Conservation (phyloP, 2,329 filamentous ascomycete genomes). For the Fusarium proliferatum region DNA sequence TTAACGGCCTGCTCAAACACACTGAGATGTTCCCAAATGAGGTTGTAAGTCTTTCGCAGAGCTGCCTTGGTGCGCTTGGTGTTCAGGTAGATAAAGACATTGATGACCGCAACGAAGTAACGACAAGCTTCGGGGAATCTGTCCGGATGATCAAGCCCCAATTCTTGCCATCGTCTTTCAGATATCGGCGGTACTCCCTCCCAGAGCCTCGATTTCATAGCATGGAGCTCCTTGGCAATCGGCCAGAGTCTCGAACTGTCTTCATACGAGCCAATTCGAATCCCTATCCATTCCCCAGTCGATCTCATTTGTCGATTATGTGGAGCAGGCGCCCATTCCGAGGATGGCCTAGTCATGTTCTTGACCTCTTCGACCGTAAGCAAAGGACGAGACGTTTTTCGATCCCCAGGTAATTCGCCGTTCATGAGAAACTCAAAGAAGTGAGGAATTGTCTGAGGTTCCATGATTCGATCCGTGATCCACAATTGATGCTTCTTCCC, state of each 20-base stretch:
- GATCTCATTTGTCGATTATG: conserved; percentile 11
- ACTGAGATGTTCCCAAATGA: conserved; percentile 41
- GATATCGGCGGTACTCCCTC: conserved; percentile 45
- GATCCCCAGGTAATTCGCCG: conserved; percentile 20
- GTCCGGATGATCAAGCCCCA: conserved; percentile 32
- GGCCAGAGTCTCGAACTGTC: conserved; percentile 26
- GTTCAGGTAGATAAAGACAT: conserved; percentile 47
- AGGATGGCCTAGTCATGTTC: conserved; percentile 22
- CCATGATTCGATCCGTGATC: conserved; percentile 39
- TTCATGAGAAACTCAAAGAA: conserved; percentile 34
- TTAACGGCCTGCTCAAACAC: conserved; percentile 44
- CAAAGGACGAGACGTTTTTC: conserved; percentile 8
- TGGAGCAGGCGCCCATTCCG: conserved; percentile 42
- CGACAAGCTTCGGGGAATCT: conserved; percentile 44
- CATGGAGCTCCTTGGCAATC: conserved; percentile 44
- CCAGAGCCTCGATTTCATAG: conserved; percentile 48
- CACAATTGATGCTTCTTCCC: conserved; percentile 22
- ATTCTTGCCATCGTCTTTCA: conserved; percentile 42
- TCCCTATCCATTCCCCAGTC: conserved; percentile 11
- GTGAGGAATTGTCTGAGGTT: conserved; percentile 35
- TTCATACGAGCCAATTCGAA: conserved; percentile 37
- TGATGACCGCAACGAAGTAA: conserved; percentile 31
- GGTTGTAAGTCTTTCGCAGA: conserved; percentile 44
- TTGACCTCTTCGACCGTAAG: conserved; percentile 6
- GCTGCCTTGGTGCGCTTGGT: conserved; percentile 19